Evolutionary conservation across 1,284 basidiomycete species (phyloP).

Genomic region (Rhodofomes roseus): DNA sequence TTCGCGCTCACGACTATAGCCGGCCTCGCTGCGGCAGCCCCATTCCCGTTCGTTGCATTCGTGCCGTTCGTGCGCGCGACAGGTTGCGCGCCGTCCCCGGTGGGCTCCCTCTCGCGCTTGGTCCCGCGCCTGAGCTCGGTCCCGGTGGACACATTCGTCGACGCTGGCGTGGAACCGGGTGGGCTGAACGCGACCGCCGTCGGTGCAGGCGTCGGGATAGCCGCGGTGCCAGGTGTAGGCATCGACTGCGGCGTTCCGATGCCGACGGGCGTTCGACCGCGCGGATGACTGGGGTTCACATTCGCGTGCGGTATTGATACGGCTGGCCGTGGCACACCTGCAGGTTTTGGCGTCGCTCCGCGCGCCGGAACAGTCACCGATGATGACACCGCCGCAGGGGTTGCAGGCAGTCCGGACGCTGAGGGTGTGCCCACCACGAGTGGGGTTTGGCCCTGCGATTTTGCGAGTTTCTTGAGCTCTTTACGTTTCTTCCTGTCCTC

Average conservation of each 20-base stretch:
- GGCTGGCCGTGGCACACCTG: slow-evolving; percentile 9
- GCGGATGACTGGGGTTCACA: slow-evolving; percentile 24
- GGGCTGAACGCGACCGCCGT: slow-evolving; percentile 5
- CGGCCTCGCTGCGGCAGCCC: slow-evolving; percentile 14
- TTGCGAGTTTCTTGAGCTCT: slow-evolving; percentile 67
- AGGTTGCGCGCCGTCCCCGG: slow-evolving; percentile 12
- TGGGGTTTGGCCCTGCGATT: slow-evolving; percentile 48
- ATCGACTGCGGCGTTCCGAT: slow-evolving; percentile 35
- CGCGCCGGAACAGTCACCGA: slow-evolving; percentile 18
- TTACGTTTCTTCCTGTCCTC: slow-evolving; percentile 80
- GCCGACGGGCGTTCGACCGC: slow-evolving; percentile 28
- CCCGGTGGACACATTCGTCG: slow-evolving; percentile 19
- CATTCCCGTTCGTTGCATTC: background rate
- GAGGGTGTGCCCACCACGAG: slow-evolving; percentile 26
- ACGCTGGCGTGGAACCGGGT: slow-evolving; percentile 23
- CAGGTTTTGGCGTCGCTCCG: slow-evolving; percentile 26
- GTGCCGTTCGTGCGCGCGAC: background rate
- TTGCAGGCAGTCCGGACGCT: slow-evolving; percentile 26
- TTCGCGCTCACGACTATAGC: slow-evolving; percentile 39
- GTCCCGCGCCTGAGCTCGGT: slow-evolving; percentile 37
- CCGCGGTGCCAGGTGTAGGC: slow-evolving; percentile 26
- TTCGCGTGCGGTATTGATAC: slow-evolving; percentile 9
- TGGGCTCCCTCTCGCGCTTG: slow-evolving; percentile 38
- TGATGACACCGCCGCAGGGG: slow-evolving; percentile 17
- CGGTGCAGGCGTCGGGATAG: slow-evolving; percentile 11